A percentile compares a stretch with the other conserved stretches of the same genome.
Conservation (phyloP, 768 basidiomycete species). For the Mycena vitilis region DNA sequence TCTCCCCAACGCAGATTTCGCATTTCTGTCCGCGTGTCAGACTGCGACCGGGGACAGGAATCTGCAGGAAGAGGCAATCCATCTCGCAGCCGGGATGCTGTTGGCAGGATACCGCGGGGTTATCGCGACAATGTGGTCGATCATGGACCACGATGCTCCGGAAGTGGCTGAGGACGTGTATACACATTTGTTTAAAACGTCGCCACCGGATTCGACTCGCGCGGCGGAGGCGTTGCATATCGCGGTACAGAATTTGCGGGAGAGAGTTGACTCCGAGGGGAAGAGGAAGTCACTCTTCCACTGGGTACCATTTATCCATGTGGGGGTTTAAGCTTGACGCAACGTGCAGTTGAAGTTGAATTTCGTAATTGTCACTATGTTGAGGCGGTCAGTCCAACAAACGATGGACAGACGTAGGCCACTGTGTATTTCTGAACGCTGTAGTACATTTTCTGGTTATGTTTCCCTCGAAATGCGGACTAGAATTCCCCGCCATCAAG, state of each 20-base stretch:
- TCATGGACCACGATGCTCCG: slow-evolving; percentile 3
- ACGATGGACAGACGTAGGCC: too few relatives aligned
- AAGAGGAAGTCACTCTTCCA: background rate
- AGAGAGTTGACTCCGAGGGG: background rate
- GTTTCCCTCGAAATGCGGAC: too few relatives aligned
- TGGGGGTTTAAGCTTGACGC: background rate
- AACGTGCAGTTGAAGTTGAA: too few relatives aligned
- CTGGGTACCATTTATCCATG: background rate
- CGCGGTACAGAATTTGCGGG: background rate
- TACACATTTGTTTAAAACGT: background rate
- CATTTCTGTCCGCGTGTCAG: background rate
- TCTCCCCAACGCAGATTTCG: background rate
- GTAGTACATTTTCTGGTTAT: too few relatives aligned
- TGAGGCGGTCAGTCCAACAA: too few relatives aligned
- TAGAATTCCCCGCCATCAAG: too few relatives aligned
- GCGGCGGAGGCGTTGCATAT: background rate
- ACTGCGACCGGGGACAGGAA: background rate
- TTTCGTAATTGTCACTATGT: too few relatives aligned
- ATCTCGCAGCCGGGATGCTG: background rate
- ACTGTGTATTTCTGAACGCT: too few relatives aligned
- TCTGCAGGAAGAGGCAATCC: background rate
- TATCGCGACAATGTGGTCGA: slow-evolving; percentile 1
- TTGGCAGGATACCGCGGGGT: background rate
- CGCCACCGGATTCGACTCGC: background rate
- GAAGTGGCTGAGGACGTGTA: background rate